phyloP scores from a whole-genome alignment of 2,329 filamentous ascomycete species.

The Colletotrichum sp. region DNA sequence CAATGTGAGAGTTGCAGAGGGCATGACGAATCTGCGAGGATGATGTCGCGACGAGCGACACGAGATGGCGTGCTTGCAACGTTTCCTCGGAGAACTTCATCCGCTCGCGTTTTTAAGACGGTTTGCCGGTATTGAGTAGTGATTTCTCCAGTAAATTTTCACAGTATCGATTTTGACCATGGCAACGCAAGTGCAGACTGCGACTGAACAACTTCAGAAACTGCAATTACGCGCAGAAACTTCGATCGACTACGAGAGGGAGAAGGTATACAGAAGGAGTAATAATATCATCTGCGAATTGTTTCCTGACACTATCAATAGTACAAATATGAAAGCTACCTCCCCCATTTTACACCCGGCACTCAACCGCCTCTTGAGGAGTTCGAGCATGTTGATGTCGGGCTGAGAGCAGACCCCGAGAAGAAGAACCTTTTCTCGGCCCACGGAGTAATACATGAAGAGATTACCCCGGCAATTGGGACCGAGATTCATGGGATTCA shows the following conservation, averaged over 20 bases:
- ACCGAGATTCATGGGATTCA: conserved; percentile 46
- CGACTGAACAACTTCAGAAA: background rate
- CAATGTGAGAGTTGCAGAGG: background rate
- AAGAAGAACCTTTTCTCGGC: conserved; percentile 63
- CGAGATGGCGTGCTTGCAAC: background rate
- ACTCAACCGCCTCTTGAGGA: conserved; percentile 55
- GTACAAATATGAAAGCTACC: background rate
- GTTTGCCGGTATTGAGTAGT: background rate
- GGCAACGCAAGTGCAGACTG: background rate
- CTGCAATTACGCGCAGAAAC: background rate
- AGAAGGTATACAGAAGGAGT: background rate
- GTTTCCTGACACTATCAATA: background rate
- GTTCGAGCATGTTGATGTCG: conserved; percentile 70
- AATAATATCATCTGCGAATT: background rate
- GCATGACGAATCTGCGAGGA: background rate
- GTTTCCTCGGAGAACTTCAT: background rate
- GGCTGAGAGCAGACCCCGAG: conserved; percentile 64
- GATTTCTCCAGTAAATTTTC: background rate
- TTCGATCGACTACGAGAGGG: background rate
- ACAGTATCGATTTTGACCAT: background rate
- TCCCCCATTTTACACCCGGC: background rate
- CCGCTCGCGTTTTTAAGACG: background rate
- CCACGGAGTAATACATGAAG: background rate
- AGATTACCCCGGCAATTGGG: conserved; percentile 33
- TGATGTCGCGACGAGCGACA: background rate